Conservation (phyloP, 2,329 filamentous ascomycete species). For the Parastagonospora nodorum region DNA sequence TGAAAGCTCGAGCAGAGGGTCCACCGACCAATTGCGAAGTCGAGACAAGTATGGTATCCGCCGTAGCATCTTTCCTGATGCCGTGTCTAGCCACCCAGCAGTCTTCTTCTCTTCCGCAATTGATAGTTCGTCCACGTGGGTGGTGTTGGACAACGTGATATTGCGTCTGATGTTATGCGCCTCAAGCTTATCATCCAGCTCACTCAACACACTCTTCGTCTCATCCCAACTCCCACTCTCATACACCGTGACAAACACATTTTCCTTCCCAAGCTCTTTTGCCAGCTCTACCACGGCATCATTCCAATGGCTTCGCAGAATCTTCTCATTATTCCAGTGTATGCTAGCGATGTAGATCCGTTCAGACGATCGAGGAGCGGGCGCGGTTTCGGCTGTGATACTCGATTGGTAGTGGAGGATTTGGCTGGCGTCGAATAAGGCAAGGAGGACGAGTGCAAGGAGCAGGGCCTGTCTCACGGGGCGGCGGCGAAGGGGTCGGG, state of each 20-base stretch:
- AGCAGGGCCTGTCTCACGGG: no score
- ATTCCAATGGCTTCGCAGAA: slow-evolving; percentile 68
- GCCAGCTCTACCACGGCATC: slow-evolving; percentile 62
- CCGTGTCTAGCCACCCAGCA: slow-evolving; percentile 43
- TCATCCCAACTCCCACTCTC: slow-evolving; percentile 73
- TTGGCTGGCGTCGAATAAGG: no score
- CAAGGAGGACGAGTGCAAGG: no score
- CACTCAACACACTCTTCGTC: slow-evolving; percentile 62
- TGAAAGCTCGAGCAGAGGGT: slow-evolving; percentile 60
- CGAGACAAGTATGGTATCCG: slow-evolving; percentile 70
- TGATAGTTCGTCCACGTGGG: slow-evolving; percentile 31
- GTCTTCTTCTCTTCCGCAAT: not conserved
- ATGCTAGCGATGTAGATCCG: slow-evolving; percentile 52
- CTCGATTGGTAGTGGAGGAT: no score
- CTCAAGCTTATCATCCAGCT: slow-evolving; percentile 60
- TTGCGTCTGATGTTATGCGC: slow-evolving; percentile 57
- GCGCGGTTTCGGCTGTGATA: no score
- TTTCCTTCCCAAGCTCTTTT: slow-evolving; percentile 61
- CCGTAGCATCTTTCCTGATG: slow-evolving; percentile 58
- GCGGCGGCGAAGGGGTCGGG: no score
- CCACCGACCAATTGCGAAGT: slow-evolving; percentile 65
- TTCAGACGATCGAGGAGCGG: not conserved
- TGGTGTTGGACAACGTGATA: slow-evolving; percentile 62
- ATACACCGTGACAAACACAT: slow-evolving; percentile 69
- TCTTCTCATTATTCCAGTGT: slow-evolving; percentile 68